These are phyloP conservation scores for Tetradesmus lagerheimii DNA, from an alignment of 139 green algal genomes.

Conservation along the genomic window DNA sequence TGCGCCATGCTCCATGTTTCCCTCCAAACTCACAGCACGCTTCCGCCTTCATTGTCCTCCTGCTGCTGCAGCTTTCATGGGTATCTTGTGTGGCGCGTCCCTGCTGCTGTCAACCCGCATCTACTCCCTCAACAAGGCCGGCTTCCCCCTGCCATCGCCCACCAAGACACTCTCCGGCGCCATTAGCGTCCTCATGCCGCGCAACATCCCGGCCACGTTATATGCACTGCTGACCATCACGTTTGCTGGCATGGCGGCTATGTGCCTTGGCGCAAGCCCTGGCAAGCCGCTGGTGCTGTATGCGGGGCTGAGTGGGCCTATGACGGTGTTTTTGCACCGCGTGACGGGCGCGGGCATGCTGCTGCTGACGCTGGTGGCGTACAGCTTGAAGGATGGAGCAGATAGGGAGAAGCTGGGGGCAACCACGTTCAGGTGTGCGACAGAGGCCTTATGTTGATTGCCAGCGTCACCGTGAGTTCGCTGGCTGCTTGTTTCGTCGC, in stretches of 20 bases:
- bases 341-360: slow-evolving; percentile 34
- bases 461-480: too few species aligned
- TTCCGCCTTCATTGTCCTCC: neutral
- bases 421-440: slow-evolving; percentile 42
- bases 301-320: slow-evolving; percentile 1
- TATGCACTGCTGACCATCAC: slow-evolving; percentile 17
- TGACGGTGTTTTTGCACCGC: slow-evolving; percentile 44
- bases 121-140: slow-evolving; percentile 41
- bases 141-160: slow-evolving; percentile 19
- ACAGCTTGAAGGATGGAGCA: slow-evolving; percentile 46
- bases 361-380: slow-evolving; percentile 40
- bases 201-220: slow-evolving; percentile 10
- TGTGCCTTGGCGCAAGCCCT: neutral
- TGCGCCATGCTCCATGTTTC: too few species aligned
- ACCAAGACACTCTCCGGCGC: neutral
- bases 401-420: slow-evolving; percentile 45
- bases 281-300: neutral
- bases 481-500: too few species aligned
- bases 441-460: too few species aligned
- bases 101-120: slow-evolving; percentile 31
- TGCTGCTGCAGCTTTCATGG: slow-evolving; percentile 32
- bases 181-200: slow-evolving; percentile 25
- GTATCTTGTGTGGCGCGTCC: neutral
- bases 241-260: slow-evolving; percentile 29
- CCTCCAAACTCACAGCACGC: too few species aligned